Conservation (phyloP, 176 grass and related monocot species). For the Secale cereale region DNA sequence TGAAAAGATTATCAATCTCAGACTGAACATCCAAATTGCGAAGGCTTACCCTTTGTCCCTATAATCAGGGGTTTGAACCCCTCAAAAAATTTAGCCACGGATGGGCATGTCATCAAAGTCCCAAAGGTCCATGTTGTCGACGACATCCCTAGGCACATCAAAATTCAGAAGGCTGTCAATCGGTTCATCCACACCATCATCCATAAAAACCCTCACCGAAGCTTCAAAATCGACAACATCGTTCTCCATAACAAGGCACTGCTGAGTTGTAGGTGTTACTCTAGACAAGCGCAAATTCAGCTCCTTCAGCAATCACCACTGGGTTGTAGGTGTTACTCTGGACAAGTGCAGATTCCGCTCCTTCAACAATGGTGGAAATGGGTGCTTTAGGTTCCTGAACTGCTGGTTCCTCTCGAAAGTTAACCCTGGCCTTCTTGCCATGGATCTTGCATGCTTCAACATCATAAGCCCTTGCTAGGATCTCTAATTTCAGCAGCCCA, state of each 20-base stretch:
- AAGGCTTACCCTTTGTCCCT: constrained; percentile 33
- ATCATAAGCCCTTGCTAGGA: constrained; percentile 94
- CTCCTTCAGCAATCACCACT: too few species aligned
- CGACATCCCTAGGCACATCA: constrained; percentile 42
- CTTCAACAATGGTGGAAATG: constrained; percentile 34
- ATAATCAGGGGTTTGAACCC: constrained; percentile 19
- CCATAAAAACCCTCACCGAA: constrained; percentile 55
- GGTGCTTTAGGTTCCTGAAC: constrained; percentile 36
- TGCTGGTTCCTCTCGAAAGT: constrained; percentile 59
- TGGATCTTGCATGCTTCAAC: constrained; percentile 80
- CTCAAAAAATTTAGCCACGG: constrained; percentile 25
- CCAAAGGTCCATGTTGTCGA: constrained; percentile 62
- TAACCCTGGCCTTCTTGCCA: constrained; percentile 96
- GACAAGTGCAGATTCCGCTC: constrained; percentile 4
- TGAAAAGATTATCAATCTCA: not conserved
- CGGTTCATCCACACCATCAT: constrained; percentile 26
- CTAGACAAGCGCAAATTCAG: not conserved
- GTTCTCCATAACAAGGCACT: constrained; percentile 29
- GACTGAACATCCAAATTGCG: not conserved
- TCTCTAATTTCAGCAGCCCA: constrained; percentile 99
- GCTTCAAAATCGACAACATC: constrained; percentile 49
- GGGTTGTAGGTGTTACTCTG: too few species aligned
- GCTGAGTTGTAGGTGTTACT: not conserved
- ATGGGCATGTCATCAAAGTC: constrained; percentile 68
- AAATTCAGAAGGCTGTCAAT: constrained; percentile 50